Conservation (phyloP, 495 filamentous ascomycete species). For the Aspergillus wentii region DNA sequence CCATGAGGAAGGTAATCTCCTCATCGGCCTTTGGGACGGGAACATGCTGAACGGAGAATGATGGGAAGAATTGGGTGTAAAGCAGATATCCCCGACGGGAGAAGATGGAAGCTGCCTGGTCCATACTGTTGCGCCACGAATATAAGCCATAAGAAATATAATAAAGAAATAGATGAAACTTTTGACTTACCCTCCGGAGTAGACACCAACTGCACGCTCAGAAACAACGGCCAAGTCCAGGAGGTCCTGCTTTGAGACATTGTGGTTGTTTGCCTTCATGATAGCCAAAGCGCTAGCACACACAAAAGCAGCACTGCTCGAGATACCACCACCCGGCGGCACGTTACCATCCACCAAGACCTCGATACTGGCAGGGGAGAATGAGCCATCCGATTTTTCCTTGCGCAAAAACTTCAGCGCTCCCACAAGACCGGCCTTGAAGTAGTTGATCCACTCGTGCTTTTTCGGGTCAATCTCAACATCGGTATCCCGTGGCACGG, state of each 20-base stretch:
- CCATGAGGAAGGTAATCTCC: conserved; percentile 86
- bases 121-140: conserved; percentile 63
- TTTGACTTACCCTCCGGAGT: conserved; percentile 76
- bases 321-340: conserved; percentile 85
- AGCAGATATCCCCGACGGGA: conserved; percentile 78
- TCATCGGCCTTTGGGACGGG: conserved; percentile 79
- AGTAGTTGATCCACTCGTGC: conserved; percentile 98
- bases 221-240: conserved; percentile 90
- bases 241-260: conserved; percentile 83
- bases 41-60: conserved; percentile 69
- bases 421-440: conserved; percentile 83
- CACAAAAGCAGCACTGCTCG: conserved; percentile 91
- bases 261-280: conserved; percentile 79
- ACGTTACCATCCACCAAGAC: conserved; percentile 89
- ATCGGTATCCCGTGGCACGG: conserved; percentile 57
- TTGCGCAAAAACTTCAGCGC: conserved; percentile 74
- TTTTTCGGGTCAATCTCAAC: conserved; percentile 77
- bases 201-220: conserved; percentile 91
- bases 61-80: conserved; percentile 84
- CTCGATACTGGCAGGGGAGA: conserved; percentile 73
- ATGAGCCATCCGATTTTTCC: conserved; percentile 46
- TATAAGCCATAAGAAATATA: not conserved
- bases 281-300: conserved; percentile 86
- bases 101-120: conserved; percentile 96
- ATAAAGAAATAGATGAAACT: not conserved